Conservation (phyloP, 1,284 basidiomycete genomes). For the Hortiboletus rubellus region DNA sequence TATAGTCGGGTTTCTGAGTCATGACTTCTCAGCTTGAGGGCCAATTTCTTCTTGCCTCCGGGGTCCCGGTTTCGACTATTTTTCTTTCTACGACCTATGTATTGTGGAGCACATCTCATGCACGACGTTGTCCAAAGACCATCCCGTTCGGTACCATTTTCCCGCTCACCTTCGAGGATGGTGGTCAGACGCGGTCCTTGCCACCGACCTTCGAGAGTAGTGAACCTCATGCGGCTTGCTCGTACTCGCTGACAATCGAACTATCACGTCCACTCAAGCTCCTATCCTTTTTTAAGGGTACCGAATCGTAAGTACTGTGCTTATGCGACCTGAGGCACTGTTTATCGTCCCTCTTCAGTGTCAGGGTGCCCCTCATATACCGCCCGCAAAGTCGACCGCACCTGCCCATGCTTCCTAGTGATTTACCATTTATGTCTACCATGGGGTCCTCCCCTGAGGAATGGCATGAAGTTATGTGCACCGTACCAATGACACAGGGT, state of each 20-base stretch:
- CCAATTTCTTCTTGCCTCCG: slow-evolving; percentile 16
- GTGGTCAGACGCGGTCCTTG: slow-evolving; percentile 16
- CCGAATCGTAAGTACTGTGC: slow-evolving; percentile 18
- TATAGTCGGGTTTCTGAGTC: not conserved
- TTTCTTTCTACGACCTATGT: slow-evolving; percentile 23
- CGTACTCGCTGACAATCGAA: slow-evolving; percentile 29
- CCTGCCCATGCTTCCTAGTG: slow-evolving; percentile 27
- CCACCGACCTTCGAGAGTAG: slow-evolving; percentile 28
- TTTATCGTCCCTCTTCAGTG: slow-evolving; percentile 13
- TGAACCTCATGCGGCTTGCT: slow-evolving; percentile 16
- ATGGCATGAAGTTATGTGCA: slow-evolving; percentile 31
- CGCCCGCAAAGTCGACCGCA: slow-evolving; percentile 26
- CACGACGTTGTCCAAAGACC: slow-evolving; percentile 20
- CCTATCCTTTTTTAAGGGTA: slow-evolving; percentile 20
- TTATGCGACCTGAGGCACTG: not conserved
- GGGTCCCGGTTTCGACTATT: slow-evolving; percentile 11
- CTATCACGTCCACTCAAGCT: slow-evolving; percentile 25
- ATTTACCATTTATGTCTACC: slow-evolving; percentile 30
- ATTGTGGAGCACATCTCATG: slow-evolving; percentile 21
- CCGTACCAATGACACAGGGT: slow-evolving; percentile 19
- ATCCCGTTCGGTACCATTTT: slow-evolving; percentile 26
- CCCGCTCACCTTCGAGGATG: slow-evolving; percentile 29
- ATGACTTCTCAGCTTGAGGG: slow-evolving; percentile 30
- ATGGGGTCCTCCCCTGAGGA: slow-evolving; percentile 36
- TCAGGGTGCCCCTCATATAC: slow-evolving; percentile 29